Percentiles rank a stretch among this genome's conserved stretches.
phyloP scores from a whole-genome alignment of 352 stramenopile genomes.

The Phytophthora aleatoria region DNA sequence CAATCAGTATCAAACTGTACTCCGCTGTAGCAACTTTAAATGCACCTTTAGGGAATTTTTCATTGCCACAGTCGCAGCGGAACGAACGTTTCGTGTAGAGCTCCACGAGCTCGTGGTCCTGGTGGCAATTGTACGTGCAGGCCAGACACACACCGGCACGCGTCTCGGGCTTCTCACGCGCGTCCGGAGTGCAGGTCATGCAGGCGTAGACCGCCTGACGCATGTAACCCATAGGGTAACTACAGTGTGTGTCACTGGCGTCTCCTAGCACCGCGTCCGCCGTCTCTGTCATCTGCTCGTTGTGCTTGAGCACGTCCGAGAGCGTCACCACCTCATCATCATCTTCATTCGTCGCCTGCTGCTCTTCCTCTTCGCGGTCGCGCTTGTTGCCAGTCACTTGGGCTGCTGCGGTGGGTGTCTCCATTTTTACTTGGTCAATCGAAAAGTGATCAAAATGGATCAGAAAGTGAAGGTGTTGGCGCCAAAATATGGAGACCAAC shows the following conservation, averaged over 20 bases:
- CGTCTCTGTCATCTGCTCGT: conserved; percentile 58
- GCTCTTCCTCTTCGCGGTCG: conserved; percentile 13
- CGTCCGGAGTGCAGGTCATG: conserved; percentile 66
- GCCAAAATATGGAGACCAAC: conserved; percentile 8
- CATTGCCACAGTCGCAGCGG: conserved; percentile 77
- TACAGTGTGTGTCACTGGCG: conserved; percentile 66
- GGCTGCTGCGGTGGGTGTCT: conserved; percentile 2
- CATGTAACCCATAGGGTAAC: conserved; percentile 69
- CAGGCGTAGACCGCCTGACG: conserved; percentile 74
- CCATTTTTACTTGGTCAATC: conserved; percentile 1
- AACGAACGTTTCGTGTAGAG: conserved; percentile 84
- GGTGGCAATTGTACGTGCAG: conserved; percentile 78
- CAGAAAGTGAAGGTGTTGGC: conserved; percentile 14
- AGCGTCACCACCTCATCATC: conserved; percentile 63
- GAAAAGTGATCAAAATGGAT: conserved; percentile 7
- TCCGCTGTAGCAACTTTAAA: conserved; percentile 1
- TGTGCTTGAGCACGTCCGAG: conserved; percentile 60
- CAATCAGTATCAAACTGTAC: neutral
- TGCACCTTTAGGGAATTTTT: conserved; percentile 51
- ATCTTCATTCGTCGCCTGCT: conserved; percentile 13
- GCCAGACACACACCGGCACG: conserved; percentile 68
- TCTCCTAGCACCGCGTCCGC: conserved; percentile 67
- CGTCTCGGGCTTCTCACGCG: conserved; percentile 32
- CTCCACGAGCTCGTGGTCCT: conserved; percentile 77
- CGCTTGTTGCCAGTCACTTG: conserved; percentile 25